phyloP scores from a whole-genome alignment of 306 rosid genomes.

The Heteromeles arbutifolia region DNA sequence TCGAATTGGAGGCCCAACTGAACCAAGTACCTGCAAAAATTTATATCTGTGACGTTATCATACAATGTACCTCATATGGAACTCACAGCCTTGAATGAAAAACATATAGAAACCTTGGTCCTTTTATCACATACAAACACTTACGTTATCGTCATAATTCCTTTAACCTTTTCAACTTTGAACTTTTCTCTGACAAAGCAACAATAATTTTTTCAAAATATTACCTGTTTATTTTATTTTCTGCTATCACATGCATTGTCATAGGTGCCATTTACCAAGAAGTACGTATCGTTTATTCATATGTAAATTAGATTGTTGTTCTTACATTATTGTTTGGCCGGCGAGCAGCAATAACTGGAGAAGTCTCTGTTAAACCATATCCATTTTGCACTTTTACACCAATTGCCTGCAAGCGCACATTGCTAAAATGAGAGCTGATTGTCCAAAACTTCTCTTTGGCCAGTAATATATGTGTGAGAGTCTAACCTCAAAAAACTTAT shows the following conservation, averaged over 20 bases:
- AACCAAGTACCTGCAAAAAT: conserved; percentile 83
- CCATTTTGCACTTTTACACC: conserved; percentile 83
- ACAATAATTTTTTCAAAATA: not conserved
- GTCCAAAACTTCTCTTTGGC: not conserved
- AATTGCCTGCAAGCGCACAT: conserved; percentile 60
- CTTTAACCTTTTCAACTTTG: not conserved
- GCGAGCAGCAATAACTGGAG: conserved; percentile 86
- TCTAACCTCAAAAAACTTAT: conserved; percentile 84
- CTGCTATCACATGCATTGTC: not conserved
- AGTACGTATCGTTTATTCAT: not conserved
- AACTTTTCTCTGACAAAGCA: not conserved
- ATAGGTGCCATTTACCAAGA: not conserved
- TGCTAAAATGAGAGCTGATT: not conserved
- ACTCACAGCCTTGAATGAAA: too few relatives aligned
- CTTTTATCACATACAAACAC: not conserved
- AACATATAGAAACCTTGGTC: not conserved
- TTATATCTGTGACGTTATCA: conserved; percentile 31
- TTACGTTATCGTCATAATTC: not conserved
- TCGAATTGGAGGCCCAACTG: conserved; percentile 77
- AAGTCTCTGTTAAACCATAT: conserved; percentile 87
- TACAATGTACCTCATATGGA: conserved; percentile 5
- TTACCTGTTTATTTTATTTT: not conserved
- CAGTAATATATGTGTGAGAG: conserved; percentile 5
- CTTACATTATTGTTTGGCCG: conserved; percentile 69
- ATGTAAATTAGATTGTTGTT: conserved; percentile 7